Conservation (phyloP, 805 yeast genomes). For the Candida hispaniensis region DNA sequence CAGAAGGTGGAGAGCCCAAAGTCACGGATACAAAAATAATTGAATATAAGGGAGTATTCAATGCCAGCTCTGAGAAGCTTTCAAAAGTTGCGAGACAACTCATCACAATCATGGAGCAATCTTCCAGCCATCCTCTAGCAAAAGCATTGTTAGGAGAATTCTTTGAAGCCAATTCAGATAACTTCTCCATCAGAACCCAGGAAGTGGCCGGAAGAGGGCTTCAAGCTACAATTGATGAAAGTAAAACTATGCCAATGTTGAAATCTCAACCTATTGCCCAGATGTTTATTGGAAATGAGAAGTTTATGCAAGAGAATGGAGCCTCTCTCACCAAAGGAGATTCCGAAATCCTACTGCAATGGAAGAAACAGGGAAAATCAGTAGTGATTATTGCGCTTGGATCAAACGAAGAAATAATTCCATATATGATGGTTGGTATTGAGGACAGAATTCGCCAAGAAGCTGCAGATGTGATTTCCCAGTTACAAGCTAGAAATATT, state of each 20-base stretch:
- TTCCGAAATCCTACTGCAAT: conserved; percentile 31
- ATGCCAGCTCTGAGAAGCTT: conserved; percentile 15
- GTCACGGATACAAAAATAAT: conserved; percentile 36
- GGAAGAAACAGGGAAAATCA: conserved; percentile 59
- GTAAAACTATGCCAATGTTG: not conserved
- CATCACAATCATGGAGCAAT: conserved; percentile 47
- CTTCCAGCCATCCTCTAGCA: conserved; percentile 62
- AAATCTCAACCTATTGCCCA: not conserved
- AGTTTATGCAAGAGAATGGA: conserved; percentile 40
- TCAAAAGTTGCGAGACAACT: conserved; percentile 34
- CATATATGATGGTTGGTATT: conserved; percentile 42
- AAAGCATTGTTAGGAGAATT: conserved; percentile 32
- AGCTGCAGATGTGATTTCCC: conserved; percentile 40
- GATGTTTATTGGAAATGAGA: conserved; percentile 47
- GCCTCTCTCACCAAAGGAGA: conserved; percentile 33
- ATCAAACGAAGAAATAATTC: conserved; percentile 29
- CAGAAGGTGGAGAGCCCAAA: conserved; percentile 48
- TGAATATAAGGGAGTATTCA: conserved; percentile 2
- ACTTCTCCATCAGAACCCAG: conserved; percentile 30
- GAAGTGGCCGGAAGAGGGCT: conserved; percentile 55
- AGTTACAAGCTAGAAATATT: conserved; percentile 35
- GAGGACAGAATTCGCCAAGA: conserved; percentile 48
- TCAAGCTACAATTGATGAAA: conserved; percentile 30
- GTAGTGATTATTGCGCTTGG: conserved; percentile 44
- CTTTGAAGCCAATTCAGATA: too few species aligned